Base-by-base conservation (phyloP, 2,329 filamentous ascomycete species). In the Verticillium alfalfae region DNA sequence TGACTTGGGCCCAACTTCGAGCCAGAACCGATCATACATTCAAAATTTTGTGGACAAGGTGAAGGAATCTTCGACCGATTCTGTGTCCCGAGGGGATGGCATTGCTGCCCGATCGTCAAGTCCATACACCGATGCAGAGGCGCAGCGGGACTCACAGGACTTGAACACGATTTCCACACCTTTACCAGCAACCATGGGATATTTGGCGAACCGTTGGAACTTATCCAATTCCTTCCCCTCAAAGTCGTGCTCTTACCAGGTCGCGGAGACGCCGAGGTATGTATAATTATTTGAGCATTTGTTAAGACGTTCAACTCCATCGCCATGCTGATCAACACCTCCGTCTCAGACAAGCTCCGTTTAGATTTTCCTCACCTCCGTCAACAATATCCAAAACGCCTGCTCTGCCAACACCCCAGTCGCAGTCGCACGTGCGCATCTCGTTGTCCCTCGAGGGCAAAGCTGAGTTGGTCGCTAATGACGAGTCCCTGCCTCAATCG, bases 371-470 rank as follows among this genome's bases (percentile, higher is more conserved):
- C 1, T 58, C 57, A 1, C 57, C 57, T 75, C 76, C 57, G 7
- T 52, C 45, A 52, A 4, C 18, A 3, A 10, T 52, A 22, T 4
- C 45, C 77, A 74, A 65, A 76, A 79, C 9, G 75, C 76, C 71
- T 13, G 60, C 74, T 57, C 70, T 77, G 15, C 70, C 77, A 60
- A 70, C 73, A 57, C 73, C 72, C 57, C 76, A 73, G 58, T 75
- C 76, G 55, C 75, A 76, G 57, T 76, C 79, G n/a, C 83, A 85
- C 34, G 83, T 96, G 62, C 88, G 92, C 57, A 81, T 97, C 34
- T 92, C 91, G 1, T 87, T 95, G 70, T 95, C 92, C 18, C 83
- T 93, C 37, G 92, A 97, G 70, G 94, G 94, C 67, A 94, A 93
- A 71, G 94, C 94, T n/a, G 90, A 94, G 69, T 82, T 97, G 59